These are phyloP conservation scores for Calocera cornea DNA, from an alignment of 768 basidiomycete genomes.

Conservation along the genomic window DNA sequence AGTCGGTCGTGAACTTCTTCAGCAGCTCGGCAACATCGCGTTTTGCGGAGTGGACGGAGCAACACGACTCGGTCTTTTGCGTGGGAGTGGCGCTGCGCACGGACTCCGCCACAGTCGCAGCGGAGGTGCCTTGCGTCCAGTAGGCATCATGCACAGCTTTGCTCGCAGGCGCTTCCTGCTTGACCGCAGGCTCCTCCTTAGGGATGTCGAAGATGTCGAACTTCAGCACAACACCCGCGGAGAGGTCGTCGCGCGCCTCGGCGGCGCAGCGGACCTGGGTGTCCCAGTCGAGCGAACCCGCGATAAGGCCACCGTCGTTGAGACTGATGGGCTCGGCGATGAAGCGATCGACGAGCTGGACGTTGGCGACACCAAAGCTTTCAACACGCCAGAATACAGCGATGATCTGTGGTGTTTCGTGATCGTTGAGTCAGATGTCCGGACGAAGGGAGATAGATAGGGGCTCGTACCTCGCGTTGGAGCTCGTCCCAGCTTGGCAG, in stretches of 20 bases:
- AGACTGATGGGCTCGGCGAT: background rate
- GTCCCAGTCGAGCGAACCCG: background rate
- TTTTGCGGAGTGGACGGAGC: background rate
- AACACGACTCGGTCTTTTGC: background rate
- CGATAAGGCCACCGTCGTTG: background rate
- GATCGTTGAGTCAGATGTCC: background rate
- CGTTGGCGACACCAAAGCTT: background rate
- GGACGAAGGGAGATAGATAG: background rate
- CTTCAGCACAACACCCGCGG: background rate
- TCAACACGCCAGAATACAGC: background rate
- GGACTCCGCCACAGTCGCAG: background rate
- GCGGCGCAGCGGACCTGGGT: background rate
- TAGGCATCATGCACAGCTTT: background rate
- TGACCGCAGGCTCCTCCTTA: background rate
- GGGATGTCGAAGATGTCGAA: background rate
- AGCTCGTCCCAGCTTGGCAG: background rate
- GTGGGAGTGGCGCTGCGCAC: slow-evolving; percentile 1
- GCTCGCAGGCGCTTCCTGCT: background rate
- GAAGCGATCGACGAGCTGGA: background rate
- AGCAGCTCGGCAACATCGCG: background rate
- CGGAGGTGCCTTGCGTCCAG: background rate
- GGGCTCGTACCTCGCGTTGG: background rate
- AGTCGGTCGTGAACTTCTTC: background rate
- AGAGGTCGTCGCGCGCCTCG: background rate
- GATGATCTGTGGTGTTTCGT: background rate